A percentile compares a stretch with the other conserved stretches of the same genome.
Evolutionary conservation across 345 rosid species (phyloP).

Genomic region (Salix viminalis): DNA sequence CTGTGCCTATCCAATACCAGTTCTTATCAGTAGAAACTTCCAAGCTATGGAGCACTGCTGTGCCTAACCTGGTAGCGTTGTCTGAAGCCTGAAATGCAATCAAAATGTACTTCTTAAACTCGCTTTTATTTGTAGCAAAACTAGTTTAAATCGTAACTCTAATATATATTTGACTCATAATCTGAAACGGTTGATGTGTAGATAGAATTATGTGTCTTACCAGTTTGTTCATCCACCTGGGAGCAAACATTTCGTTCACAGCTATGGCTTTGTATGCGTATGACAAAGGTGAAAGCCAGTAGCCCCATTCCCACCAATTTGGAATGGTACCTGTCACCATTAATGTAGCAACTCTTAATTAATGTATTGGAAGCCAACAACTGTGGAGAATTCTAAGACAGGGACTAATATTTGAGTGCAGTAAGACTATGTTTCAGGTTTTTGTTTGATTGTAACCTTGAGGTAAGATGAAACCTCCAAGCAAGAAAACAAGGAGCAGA

Average conservation of each 20-base stretch:
- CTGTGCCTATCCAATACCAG: conserved; percentile 87
- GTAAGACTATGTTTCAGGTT: background rate
- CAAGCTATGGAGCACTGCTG: conserved; percentile 49
- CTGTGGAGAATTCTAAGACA: background rate
- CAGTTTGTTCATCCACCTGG: conserved; percentile 71
- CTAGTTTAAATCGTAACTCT: background rate
- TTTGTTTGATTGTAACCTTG: conserved; percentile 33
- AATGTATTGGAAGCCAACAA: background rate
- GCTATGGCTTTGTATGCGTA: conserved; percentile 64
- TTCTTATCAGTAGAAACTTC: conserved; percentile 44
- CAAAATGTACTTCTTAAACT: background rate
- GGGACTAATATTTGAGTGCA: background rate
- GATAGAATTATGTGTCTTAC: conserved; percentile 25
- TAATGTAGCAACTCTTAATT: background rate
- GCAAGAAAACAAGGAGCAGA: conserved; percentile 67
- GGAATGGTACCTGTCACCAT: conserved; percentile 59
- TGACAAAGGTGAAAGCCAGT: conserved; percentile 87
- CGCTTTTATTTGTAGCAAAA: background rate
- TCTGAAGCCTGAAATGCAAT: conserved; percentile 52
- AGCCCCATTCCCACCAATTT: conserved; percentile 81
- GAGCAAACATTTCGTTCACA: conserved; percentile 70
- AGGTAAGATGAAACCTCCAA: conserved; percentile 82
- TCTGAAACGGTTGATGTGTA: background rate
- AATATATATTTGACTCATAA: background rate
- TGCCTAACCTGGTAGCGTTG: conserved; percentile 46